Conservation (phyloP, 192 early-diverging fungal species). For the Backusella tarrabulga region DNA sequence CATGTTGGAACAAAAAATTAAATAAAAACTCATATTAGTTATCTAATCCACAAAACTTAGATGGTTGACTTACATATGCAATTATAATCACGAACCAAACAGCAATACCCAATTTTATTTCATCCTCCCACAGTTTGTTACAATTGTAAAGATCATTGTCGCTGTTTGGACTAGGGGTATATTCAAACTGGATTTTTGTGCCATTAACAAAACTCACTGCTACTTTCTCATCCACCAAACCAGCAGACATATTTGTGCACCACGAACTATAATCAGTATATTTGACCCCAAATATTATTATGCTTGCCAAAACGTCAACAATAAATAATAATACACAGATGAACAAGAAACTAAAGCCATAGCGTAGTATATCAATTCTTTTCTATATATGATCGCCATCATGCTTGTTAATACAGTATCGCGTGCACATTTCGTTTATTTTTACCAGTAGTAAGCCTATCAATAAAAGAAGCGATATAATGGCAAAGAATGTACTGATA, state of each 20-base stretch:
- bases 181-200: conserved; percentile 19
- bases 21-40: neutral
- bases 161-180: conserved; percentile 10
- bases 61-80: conserved; percentile 20
- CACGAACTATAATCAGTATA: neutral
- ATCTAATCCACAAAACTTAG: neutral
- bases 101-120: conserved; percentile 25
- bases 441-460: neutral
- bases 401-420: too few species aligned
- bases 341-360: neutral
- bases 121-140: conserved; percentile 26
- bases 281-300: neutral
- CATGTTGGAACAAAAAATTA: neutral
- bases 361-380: neutral
- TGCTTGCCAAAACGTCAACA: neutral
- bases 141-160: conserved; percentile 23
- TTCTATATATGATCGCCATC: neutral
- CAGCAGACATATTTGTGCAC: neutral
- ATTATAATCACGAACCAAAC: conserved; percentile 19
- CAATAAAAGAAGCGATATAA: neutral
- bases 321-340: neutral
- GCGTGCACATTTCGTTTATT: neutral
- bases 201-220: conserved; percentile 18
- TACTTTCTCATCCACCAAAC: conserved; percentile 10
- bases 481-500: neutral